Conservation (phyloP, 108 stramenopile genomes). For the Conticribra guillardii region DNA sequence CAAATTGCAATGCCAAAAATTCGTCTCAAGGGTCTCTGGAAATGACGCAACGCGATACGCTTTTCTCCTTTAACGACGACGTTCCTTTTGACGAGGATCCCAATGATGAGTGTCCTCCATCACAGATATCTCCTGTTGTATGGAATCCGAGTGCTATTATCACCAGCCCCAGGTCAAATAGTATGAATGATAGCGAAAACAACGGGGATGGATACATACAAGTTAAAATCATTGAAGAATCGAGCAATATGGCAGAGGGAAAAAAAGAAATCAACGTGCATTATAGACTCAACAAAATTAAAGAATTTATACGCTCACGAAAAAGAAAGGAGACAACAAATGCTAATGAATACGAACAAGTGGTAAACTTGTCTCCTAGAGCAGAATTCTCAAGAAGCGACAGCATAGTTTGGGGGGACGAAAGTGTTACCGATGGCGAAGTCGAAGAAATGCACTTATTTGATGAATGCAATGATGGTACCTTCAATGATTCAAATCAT, state of each 20-base stretch:
- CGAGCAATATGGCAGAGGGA: not conserved
- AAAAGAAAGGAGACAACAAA: not conserved
- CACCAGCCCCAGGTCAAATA: constrained; percentile 18
- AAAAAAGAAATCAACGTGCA: not conserved
- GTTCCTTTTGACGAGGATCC: constrained; percentile 29
- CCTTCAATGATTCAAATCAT: constrained; percentile 25
- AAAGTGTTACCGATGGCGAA: constrained; percentile 19
- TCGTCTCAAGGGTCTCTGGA: not conserved
- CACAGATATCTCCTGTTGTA: constrained; percentile 6
- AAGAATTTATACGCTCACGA: not conserved
- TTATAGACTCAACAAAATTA: not conserved
- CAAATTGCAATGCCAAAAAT: not conserved
- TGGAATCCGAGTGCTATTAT: constrained; percentile 41
- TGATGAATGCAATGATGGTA: constrained; percentile 27
- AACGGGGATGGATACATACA: not conserved
- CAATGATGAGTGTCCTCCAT: constrained; percentile 21
- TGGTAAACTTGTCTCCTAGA: not conserved
- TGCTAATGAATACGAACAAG: not conserved
- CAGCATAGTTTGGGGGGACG: constrained; percentile 46
- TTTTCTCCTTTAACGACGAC: no score
- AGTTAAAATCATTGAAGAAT: not conserved
- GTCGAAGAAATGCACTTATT: constrained; percentile 7
- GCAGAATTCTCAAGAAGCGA: not conserved
- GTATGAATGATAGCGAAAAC: constrained; percentile 9
- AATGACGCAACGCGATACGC: not conserved